Conservation (phyloP, 352 stramenopile species). For the Pythium guiyangense region DNA sequence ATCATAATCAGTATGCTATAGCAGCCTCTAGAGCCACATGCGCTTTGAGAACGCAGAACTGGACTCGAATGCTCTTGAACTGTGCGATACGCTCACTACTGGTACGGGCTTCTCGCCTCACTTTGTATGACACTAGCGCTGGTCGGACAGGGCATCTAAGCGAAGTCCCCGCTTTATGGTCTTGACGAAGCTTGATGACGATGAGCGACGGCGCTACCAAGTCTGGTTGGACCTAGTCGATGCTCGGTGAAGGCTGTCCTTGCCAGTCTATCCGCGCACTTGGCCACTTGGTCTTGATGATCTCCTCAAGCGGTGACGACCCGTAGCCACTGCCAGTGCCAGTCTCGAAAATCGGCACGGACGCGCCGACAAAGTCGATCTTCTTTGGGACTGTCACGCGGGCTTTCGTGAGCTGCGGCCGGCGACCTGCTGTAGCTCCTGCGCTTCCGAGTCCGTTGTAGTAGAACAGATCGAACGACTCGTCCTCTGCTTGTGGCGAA, state of each 20-base stretch:
- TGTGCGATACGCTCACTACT: no score
- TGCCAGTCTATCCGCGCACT: conserved; percentile 47
- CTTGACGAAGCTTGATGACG: no score
- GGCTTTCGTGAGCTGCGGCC: conserved; percentile 39
- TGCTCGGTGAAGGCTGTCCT: conserved; percentile 28
- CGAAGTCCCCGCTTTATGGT: no score
- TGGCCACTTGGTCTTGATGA: conserved; percentile 76
- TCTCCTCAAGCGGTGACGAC: conserved; percentile 60
- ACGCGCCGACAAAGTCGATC: conserved; percentile 60
- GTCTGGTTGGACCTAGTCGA: no score
- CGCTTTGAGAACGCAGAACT: no score
- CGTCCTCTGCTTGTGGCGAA: not conserved
- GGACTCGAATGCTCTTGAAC: no score
- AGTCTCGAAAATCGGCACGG: conserved; percentile 48
- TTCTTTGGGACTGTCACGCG: conserved; percentile 27
- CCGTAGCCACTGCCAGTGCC: conserved; percentile 36
- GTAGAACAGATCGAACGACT: conserved; percentile 33
- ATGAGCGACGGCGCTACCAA: no score
- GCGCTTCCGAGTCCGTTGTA: conserved; percentile 35
- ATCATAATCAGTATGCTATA: no score
- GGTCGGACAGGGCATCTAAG: no score
- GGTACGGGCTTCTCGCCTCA: no score
- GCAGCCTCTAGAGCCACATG: no score
- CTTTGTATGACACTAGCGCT: no score
- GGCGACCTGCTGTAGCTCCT: not conserved